phyloP scores from a whole-genome alignment of 2,329 filamentous ascomycete genomes.

The Endocalyx cinctus region DNA sequence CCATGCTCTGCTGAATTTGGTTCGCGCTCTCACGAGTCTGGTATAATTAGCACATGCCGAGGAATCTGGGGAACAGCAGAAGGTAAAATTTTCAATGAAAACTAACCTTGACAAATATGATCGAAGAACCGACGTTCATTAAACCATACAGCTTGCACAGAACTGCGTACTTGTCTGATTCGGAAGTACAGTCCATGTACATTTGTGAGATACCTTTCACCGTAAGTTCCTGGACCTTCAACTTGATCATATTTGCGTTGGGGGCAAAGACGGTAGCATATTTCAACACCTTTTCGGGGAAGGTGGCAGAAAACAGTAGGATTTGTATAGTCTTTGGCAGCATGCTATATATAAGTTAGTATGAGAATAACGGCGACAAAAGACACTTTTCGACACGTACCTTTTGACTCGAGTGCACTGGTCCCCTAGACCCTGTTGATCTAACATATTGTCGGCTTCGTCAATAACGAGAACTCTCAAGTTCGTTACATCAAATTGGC shows the following conservation, averaged over 20 bases:
- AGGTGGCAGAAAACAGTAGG: slow-evolving; percentile 91
- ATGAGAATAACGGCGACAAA: slow-evolving; percentile 1
- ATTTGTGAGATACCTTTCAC: slow-evolving; percentile 97
- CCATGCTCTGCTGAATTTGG: slow-evolving; percentile 82
- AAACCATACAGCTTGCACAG: slow-evolving; percentile 91
- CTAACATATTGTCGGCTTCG: slow-evolving; percentile 98
- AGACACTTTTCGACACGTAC: slow-evolving; percentile 51
- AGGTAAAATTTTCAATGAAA: slow-evolving; percentile 21
- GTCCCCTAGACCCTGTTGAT: slow-evolving; percentile 90
- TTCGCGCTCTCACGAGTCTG: slow-evolving; percentile 81
- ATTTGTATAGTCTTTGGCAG: slow-evolving; percentile 75
- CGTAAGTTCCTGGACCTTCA: slow-evolving; percentile 86
- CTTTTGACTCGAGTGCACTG: slow-evolving; percentile 87
- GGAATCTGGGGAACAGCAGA: neutral
- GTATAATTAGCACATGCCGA: slow-evolving; percentile 10
- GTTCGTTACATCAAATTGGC: slow-evolving; percentile 65
- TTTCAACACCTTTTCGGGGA: slow-evolving; percentile 77
- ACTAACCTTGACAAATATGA: slow-evolving; percentile 87
- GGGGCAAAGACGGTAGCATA: slow-evolving; percentile 85
- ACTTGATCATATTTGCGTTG: slow-evolving; percentile 77
- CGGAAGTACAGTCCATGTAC: slow-evolving; percentile 86
- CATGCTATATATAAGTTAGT: slow-evolving; percentile 48
- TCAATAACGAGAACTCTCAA: slow-evolving; percentile 86
- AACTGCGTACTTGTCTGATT: slow-evolving; percentile 79
- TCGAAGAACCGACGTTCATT: slow-evolving; percentile 94